Evolutionary conservation across 768 basidiomycete species (phyloP).

Genomic region (Rhodosporidiobolus odoratus): DNA sequence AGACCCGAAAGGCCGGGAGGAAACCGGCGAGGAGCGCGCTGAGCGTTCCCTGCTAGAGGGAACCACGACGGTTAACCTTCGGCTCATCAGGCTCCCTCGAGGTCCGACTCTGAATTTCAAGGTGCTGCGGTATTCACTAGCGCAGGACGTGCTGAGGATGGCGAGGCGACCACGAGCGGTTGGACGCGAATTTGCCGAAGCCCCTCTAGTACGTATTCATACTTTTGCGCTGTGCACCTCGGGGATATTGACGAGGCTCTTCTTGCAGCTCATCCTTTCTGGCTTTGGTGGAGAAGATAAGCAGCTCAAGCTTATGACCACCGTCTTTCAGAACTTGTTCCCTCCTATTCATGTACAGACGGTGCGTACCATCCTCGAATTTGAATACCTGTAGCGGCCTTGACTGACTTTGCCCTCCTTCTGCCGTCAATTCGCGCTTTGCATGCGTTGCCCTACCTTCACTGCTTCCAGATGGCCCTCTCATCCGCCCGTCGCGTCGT

Average conservation of each 20-base stretch:
- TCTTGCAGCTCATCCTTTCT: conserved; percentile 69
- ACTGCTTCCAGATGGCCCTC: conserved; percentile 57
- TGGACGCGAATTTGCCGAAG: conserved; percentile 84
- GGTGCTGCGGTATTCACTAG: conserved; percentile 83
- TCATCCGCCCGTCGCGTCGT: conserved; percentile 91
- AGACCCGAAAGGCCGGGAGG: conserved; percentile 4
- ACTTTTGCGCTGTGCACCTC: conserved; percentile 10
- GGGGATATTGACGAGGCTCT: not conserved
- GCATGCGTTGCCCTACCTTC: not conserved
- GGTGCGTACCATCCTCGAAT: conserved; percentile 36
- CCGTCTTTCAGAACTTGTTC: conserved; percentile 92
- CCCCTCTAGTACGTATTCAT: conserved; percentile 66
- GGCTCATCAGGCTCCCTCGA: conserved; percentile 76
- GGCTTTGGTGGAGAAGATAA: conserved; percentile 74
- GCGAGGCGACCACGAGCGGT: conserved; percentile 66
- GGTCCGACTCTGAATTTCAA: conserved; percentile 93
- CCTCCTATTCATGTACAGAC: conserved; percentile 66
- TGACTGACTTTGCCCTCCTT: not conserved
- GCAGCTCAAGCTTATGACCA: conserved; percentile 85
- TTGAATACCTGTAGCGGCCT: not conserved
- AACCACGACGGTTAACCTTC: conserved; percentile 53
- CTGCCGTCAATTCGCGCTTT: not conserved
- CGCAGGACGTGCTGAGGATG: conserved; percentile 70
- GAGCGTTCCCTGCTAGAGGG: conserved; percentile 28
- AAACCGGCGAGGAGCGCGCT: conserved; percentile 34